Conservation (phyloP, 352 stramenopile species). For the Globisporangium paddicum region DNA sequence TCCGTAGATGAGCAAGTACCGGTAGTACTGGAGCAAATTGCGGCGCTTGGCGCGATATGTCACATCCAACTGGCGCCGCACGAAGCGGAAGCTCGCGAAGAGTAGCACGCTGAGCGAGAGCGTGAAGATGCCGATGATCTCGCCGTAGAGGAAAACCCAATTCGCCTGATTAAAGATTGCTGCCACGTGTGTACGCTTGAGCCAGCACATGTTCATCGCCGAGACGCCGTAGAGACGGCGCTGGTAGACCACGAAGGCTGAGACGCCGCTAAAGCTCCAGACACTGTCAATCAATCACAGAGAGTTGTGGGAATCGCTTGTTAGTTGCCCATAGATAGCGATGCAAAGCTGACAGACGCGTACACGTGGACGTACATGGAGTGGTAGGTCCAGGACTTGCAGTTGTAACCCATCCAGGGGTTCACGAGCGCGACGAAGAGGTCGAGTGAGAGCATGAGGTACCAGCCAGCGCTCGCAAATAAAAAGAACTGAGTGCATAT, state of each 20-base stretch:
- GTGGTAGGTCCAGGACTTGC: conserved; percentile 83
- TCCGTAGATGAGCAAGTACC: conserved; percentile 73
- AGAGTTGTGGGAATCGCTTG: background rate
- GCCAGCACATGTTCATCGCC: conserved; percentile 74
- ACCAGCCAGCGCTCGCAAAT: conserved; percentile 62
- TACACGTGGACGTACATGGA: conserved; percentile 41
- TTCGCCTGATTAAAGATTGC: conserved; percentile 49
- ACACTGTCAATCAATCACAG: conserved; percentile 39
- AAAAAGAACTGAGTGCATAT: conserved; percentile 55
- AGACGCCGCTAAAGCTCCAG: conserved; percentile 64
- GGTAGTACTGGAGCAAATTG: conserved; percentile 83
- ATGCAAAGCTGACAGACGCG: background rate
- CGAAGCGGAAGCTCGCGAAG: conserved; percentile 83
- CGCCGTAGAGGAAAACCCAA: conserved; percentile 61
- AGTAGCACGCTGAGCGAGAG: conserved; percentile 69
- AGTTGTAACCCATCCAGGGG: conserved; percentile 85
- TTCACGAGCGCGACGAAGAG: conserved; percentile 84
- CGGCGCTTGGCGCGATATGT: conserved; percentile 81
- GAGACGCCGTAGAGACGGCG: conserved; percentile 57
- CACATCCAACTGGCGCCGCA: conserved; percentile 75
- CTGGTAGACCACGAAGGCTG: conserved; percentile 58
- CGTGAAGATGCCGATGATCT: conserved; percentile 43
- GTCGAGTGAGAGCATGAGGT: conserved; percentile 81
- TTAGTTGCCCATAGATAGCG: background rate
- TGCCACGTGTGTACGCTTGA: conserved; percentile 42